These are phyloP conservation scores for Royoungia palumana DNA, from an alignment of 768 basidiomycete genomes.

Conservation along the genomic window DNA sequence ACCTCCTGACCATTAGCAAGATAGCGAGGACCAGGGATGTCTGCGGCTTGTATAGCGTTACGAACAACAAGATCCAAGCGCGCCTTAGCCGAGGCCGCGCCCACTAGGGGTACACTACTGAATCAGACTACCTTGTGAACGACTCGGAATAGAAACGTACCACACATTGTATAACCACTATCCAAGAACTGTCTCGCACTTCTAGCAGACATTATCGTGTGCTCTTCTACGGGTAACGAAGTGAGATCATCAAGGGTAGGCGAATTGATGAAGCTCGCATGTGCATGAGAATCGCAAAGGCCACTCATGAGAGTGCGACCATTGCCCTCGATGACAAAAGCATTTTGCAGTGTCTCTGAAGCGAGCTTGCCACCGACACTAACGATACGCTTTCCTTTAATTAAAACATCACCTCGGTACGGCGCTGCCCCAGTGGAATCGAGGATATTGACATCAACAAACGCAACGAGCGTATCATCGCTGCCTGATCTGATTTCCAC, in stretches of 20 bases:
- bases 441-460: constrained; percentile 32
- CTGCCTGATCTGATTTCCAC: constrained; percentile 24
- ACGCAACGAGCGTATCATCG: constrained; percentile 21
- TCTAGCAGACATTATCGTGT: constrained; percentile 28
- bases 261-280: constrained; percentile 32
- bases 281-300: constrained; percentile 35
- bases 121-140: not conserved
- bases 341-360: constrained; percentile 18
- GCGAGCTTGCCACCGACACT: constrained; percentile 26
- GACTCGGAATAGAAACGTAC: constrained; percentile 8
- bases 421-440: constrained; percentile 34
- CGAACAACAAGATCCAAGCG: constrained; percentile 34
- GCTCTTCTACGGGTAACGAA: constrained; percentile 31
- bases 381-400: constrained; percentile 30
- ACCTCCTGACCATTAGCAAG: constrained; percentile 37
- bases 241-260: constrained; percentile 30
- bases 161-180: constrained; percentile 38
- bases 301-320: constrained; percentile 38
- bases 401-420: constrained; percentile 34
- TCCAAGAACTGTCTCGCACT: constrained; percentile 34
- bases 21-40: constrained; percentile 36
- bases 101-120: constrained; percentile 17
- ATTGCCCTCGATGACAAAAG: constrained; percentile 26
- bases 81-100: constrained; percentile 35
- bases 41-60: constrained; percentile 32